These are phyloP conservation scores for Prorocentrum cordatum DNA, from an alignment of 169 alveolate species.

Conservation along the genomic window DNA sequence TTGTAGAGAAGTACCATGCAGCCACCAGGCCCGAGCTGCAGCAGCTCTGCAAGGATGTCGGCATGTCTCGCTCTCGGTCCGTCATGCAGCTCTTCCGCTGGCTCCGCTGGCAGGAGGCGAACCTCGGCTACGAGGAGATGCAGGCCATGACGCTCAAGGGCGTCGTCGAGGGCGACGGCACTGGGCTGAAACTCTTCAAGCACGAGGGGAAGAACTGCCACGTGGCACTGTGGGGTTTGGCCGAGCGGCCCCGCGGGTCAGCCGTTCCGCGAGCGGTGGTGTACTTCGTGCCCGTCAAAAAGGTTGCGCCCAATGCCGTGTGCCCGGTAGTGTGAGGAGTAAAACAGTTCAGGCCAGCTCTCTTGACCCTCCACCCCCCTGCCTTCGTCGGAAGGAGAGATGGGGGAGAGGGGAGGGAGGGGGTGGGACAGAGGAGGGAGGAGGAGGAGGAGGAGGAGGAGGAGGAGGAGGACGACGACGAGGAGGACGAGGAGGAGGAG, in stretches of 20 bases:
- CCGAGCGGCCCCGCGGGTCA: neutral
- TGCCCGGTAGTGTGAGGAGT: neutral
- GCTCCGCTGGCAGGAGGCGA: neutral
- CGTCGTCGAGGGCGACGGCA: neutral
- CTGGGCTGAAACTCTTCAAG: neutral
- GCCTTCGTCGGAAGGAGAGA: too few relatives aligned
- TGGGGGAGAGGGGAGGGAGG: too few relatives aligned
- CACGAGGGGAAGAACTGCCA: neutral
- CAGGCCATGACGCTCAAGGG: neutral
- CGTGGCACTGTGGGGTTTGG: neutral
- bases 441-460: too few relatives aligned
- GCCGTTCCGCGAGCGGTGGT: neutral
- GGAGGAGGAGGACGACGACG: too few relatives aligned
- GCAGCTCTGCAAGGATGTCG: neutral
- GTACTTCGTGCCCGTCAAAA: neutral
- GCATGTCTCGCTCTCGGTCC: neutral
- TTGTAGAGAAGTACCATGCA: neutral
- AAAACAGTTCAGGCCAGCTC: too few relatives aligned
- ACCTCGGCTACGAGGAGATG: neutral
- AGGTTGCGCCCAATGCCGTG: neutral
- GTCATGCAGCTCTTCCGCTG: neutral
- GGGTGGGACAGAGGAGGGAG: too few relatives aligned
- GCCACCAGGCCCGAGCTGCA: neutral
- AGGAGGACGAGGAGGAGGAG: too few relatives aligned
- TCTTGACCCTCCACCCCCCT: too few relatives aligned